phyloP scores from a whole-genome alignment of 306 rosid species.

The Corylus heterophylla region DNA sequence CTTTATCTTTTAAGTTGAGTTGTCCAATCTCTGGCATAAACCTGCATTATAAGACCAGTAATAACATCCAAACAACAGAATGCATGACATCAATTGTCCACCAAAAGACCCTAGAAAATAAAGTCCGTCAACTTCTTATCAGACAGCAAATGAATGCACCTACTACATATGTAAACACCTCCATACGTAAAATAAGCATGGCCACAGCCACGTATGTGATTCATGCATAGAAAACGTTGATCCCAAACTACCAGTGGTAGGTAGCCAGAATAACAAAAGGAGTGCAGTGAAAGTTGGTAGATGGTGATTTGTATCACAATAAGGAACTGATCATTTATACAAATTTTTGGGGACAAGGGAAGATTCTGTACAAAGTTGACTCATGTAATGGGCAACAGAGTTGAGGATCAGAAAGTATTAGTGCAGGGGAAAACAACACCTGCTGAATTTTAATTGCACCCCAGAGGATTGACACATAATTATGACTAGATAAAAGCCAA shows the following conservation, averaged over 20 bases:
- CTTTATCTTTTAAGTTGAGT: conserved; percentile 51
- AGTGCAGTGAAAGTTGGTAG: background rate
- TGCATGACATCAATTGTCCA: background rate
- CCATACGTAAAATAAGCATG: background rate
- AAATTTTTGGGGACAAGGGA: background rate
- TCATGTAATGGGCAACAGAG: background rate
- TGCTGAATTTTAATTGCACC: too few species aligned
- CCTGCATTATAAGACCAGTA: conserved; percentile 45
- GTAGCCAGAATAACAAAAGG: background rate
- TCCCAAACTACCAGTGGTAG: background rate
- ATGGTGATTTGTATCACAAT: background rate
- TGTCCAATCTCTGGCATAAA: conserved; percentile 61
- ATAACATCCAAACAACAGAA: conserved; percentile 5
- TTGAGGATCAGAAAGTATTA: background rate
- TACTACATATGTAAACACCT: background rate
- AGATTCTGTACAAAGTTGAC: background rate
- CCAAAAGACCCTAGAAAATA: conserved; percentile 20
- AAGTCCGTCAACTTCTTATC: background rate
- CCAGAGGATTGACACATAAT: too few species aligned
- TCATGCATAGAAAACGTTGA: background rate
- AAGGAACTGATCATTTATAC: background rate
- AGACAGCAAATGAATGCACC: background rate
- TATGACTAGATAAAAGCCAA: too few species aligned
- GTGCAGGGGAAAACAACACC: background rate
- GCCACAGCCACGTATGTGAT: background rate